A percentile compares a stretch with the other conserved stretches of the same genome.
Evolutionary conservation across 2,329 filamentous ascomycete genomes (phyloP).

Genomic region (Hypoxylon sp.): DNA sequence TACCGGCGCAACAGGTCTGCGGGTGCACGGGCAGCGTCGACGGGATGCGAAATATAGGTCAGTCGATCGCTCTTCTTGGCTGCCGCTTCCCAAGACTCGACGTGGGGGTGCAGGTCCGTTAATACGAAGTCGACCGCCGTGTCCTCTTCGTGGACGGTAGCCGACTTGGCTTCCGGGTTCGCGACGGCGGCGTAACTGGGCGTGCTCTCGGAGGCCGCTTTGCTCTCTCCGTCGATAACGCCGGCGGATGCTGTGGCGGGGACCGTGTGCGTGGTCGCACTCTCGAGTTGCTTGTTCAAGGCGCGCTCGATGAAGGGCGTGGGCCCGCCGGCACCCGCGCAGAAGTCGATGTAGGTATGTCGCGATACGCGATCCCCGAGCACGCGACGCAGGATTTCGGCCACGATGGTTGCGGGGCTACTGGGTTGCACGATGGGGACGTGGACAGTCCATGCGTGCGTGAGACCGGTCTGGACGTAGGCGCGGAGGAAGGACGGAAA

Average conservation of each 20-base stretch:
- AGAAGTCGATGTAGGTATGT: slow-evolving; percentile 80
- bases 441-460: slow-evolving; percentile 71
- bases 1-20: slow-evolving; percentile 57
- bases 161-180: slow-evolving; percentile 2
- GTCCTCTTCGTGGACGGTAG: slow-evolving; percentile 12
- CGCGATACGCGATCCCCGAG: slow-evolving; percentile 61
- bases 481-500: slow-evolving; percentile 74
- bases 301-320: slow-evolving; percentile 72
- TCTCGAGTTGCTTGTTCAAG: slow-evolving; percentile 63
- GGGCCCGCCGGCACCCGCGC: slow-evolving; percentile 79
- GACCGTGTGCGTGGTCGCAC: slow-evolving; percentile 24
- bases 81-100: slow-evolving; percentile 69
- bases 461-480: slow-evolving; percentile 74
- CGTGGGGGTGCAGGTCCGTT: slow-evolving; percentile 75
- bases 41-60: slow-evolving; percentile 68
- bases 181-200: slow-evolving; percentile 48
- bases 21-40: slow-evolving; percentile 75
- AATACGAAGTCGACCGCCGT: slow-evolving; percentile 68
- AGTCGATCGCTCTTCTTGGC: slow-evolving; percentile 67
- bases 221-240: slow-evolving; percentile 14
- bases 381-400: slow-evolving; percentile 65
- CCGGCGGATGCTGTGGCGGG: slow-evolving; percentile 18
- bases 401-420: slow-evolving; percentile 72
- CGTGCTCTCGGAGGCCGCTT: slow-evolving; percentile 25
- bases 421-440: slow-evolving; percentile 68